Evolutionary conservation across 1,284 basidiomycete species (phyloP).

Genomic region (Pyrrhoderma noxium): DNA sequence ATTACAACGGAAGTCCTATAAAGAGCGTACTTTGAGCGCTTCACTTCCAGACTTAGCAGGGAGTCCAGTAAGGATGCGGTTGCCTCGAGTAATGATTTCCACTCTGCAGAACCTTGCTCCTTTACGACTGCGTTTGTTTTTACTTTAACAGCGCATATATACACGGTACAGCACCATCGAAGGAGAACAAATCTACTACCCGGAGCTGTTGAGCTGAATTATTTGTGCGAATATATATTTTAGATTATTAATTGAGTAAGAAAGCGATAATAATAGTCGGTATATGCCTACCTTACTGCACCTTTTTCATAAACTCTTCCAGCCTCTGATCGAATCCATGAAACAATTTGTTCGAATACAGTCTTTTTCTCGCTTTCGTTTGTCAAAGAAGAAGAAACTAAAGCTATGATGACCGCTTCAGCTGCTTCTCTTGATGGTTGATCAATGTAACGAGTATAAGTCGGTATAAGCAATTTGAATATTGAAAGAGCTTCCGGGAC

Average conservation of each 20-base stretch:
- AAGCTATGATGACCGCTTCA: slow-evolving; percentile 38
- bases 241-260: slow-evolving; percentile 41
- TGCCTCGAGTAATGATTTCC: slow-evolving; percentile 42
- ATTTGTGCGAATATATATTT: slow-evolving; percentile 43
- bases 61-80: slow-evolving; percentile 56
- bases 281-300: slow-evolving; percentile 34
- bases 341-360: slow-evolving; percentile 1
- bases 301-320: slow-evolving; percentile 33
- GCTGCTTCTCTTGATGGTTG: slow-evolving; percentile 62
- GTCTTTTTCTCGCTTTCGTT: slow-evolving; percentile 33
- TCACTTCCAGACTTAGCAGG: slow-evolving; percentile 38
- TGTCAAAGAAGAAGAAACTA: slow-evolving; percentile 24
- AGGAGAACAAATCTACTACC: slow-evolving; percentile 65
- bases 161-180: slow-evolving; percentile 66
- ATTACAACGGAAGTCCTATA: slow-evolving; percentile 51
- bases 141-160: slow-evolving; percentile 38
- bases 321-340: slow-evolving; percentile 13
- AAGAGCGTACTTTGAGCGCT: slow-evolving; percentile 49
- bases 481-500: slow-evolving; percentile 63
- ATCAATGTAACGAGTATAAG: slow-evolving; percentile 74
- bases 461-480: slow-evolving; percentile 64
- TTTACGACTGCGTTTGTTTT: slow-evolving; percentile 20
- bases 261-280: slow-evolving; percentile 55
- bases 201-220: slow-evolving; percentile 46
- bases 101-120: slow-evolving; percentile 35